phyloP scores from a whole-genome alignment of 2,329 filamentous ascomycete genomes.

The Macrophomina pseudophaseolina region DNA sequence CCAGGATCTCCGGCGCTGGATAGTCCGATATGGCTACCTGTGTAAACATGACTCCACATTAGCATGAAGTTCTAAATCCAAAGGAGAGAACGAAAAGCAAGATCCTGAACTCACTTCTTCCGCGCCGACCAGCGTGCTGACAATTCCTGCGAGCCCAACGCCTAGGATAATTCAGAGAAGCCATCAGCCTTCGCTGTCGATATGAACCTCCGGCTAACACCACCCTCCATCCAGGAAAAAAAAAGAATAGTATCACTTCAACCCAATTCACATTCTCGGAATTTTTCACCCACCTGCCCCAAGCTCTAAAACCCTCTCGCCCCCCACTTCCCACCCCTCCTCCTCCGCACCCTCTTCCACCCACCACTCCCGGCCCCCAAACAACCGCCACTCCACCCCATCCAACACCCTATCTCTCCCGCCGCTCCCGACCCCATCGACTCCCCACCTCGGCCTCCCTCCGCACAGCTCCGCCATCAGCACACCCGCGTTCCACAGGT shows the following conservation, averaged over 20 bases:
- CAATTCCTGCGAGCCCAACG: constrained; percentile 55
- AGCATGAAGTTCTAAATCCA: constrained; percentile 33
- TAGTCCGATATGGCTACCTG: constrained; percentile 70
- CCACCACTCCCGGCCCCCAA: constrained; percentile 39
- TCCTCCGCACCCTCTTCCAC: constrained; percentile 39
- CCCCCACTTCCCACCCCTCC: constrained; percentile 53
- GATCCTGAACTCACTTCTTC: constrained; percentile 41
- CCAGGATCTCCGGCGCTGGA: constrained; percentile 64
- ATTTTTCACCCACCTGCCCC: constrained; percentile 65
- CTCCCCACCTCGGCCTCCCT: constrained; percentile 31
- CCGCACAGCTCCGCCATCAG: constrained; percentile 52
- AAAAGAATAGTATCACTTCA: constrained; percentile 39
- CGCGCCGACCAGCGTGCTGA: constrained; percentile 52
- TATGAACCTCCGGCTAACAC: too few species aligned
- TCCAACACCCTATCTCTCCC: constrained; percentile 29
- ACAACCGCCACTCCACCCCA: constrained; percentile 22
- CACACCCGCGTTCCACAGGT: constrained; percentile 71
- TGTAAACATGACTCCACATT: constrained; percentile 34
- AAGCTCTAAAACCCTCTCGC: constrained; percentile 64
- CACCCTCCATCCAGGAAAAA: too few species aligned
- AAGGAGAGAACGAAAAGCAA: neutral
- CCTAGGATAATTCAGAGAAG: constrained; percentile 34
- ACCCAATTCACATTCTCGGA: neutral
- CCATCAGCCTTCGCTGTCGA: constrained; percentile 29
- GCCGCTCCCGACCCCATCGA: constrained; percentile 28